Evolutionary conservation across 176 grass and related monocot species (phyloP), one percentile per base, ranked within the genome.

Genomic region (Neostapfia colusana): DNA sequence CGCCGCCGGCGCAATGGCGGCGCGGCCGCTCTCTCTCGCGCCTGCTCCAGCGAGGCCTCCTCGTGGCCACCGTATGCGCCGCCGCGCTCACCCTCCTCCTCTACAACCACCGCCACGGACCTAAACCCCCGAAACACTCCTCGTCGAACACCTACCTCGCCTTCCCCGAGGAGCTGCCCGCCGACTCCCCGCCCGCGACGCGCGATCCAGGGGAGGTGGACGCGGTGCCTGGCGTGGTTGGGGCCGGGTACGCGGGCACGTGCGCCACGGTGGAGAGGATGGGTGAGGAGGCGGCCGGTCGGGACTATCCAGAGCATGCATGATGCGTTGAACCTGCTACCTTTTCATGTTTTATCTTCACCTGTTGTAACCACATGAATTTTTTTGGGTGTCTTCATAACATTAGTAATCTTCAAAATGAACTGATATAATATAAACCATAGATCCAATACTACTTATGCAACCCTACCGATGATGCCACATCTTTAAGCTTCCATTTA

Each of bases 201-300:
- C 8, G 17, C n/a, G 81, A 61, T 25, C 38, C 6, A 10, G 75
- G 13, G 10, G 48, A 18, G 2, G 27, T 28, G 16, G 42, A 13
- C 16, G 44, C 21, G 8, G 76, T 31, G 36, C 14, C 4, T 0
- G 15, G 16, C 23, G 31, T 2, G 5, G 37, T 6, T 3, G 15
- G 6, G 65, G 7, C 4, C 15, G 1, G 46, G 46, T 0, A 17
- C 3, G 23, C 3, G 23, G 55, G 55, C 55, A 5, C 73, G 25
- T 98, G 95, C 66, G 91, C 86, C 7, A 92, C 87, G 27, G 95
- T 98, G 89, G 95, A 98, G 87, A 79, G 49, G 79, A 98, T 93
- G 89, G 95, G 95, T 27, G 75, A 88, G 69, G 85, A 84, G 28
- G 84, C 90, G 41, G 66, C 45, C 4, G 84, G 76, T 46, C 43